Evolutionary conservation across 2,329 filamentous ascomycete species (phyloP).

Genomic region (Coniochaeta sp.): DNA sequence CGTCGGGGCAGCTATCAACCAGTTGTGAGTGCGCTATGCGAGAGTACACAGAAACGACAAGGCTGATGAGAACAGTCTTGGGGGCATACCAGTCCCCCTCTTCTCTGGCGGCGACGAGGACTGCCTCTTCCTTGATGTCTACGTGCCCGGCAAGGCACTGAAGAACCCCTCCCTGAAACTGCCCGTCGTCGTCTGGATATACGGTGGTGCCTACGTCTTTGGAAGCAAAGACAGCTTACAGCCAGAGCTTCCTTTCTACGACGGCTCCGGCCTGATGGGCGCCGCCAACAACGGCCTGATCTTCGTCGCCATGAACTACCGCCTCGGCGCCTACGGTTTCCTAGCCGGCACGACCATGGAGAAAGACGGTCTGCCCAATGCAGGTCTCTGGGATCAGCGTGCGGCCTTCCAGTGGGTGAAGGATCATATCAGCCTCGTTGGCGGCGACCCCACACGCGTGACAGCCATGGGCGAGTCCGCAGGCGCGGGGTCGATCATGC

Average conservation of each 20-base stretch:
- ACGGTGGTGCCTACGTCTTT: slow-evolving; percentile 35
- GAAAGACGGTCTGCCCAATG: slow-evolving; percentile 32
- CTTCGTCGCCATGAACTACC: slow-evolving; percentile 40
- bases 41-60: background rate
- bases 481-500: slow-evolving; percentile 32
- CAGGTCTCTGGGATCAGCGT: slow-evolving; percentile 31
- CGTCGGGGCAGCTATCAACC: slow-evolving; percentile 22
- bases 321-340: slow-evolving; percentile 39
- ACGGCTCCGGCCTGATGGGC: slow-evolving; percentile 26
- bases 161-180: slow-evolving; percentile 24
- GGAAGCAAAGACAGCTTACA: slow-evolving; percentile 30
- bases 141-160: slow-evolving; percentile 34
- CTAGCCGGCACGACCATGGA: slow-evolving; percentile 36
- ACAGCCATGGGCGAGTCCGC: slow-evolving; percentile 36
- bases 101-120: slow-evolving; percentile 29
- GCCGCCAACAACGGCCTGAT: slow-evolving; percentile 30
- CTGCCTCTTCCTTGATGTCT: slow-evolving; percentile 42
- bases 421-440: slow-evolving; percentile 34
- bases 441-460: slow-evolving; percentile 36
- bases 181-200: slow-evolving; percentile 37
- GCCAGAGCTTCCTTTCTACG: slow-evolving; percentile 26
- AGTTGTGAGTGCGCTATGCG: slow-evolving; percentile 18
- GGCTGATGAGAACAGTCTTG: slow-evolving; percentile 15
- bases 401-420: slow-evolving; percentile 40
- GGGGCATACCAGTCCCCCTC: slow-evolving; percentile 21